Evolutionary conservation across 23 red algal genomes (phyloP).

Genomic region (Pyropia yezoensis): DNA sequence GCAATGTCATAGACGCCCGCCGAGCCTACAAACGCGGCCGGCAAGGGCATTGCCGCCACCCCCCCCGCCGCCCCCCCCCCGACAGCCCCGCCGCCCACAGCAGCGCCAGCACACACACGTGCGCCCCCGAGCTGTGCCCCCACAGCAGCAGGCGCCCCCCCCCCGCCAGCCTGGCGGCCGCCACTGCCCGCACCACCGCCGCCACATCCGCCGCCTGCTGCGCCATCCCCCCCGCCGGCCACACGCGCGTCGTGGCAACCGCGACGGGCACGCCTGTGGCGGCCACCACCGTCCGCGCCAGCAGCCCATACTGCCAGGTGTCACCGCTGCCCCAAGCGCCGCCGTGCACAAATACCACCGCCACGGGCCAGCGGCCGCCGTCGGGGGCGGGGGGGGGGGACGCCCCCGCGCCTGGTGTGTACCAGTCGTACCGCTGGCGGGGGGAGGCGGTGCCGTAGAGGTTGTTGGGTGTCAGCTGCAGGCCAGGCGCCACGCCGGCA

Average conservation of each 20-base stretch:
- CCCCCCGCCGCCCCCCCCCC: no score
- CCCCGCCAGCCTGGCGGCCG: no score
- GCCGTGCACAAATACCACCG: constrained; percentile 9
- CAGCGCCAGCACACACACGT: no score
- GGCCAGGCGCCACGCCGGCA: no score
- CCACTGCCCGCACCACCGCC: no score
- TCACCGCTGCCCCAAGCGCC: constrained; percentile 7
- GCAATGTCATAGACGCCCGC: constrained; percentile 8
- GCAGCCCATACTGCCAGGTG: constrained; percentile 1
- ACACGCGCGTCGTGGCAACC: not conserved
- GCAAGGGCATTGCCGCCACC: not conserved
- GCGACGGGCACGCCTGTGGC: not conserved
- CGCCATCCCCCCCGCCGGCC: not conserved
- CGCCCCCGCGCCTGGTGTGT: no score
- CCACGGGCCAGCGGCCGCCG: no score
- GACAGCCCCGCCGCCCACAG: no score
- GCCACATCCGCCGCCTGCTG: not conserved
- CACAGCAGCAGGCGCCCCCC: not conserved
- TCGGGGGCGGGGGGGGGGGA: no score
- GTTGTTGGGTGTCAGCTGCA: no score
- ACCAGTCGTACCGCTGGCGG: no score
- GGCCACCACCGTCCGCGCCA: not conserved
- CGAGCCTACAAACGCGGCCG: not conserved
- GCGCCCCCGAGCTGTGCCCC: not conserved
- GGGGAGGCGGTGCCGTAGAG: no score